Evolutionary conservation across 345 rosid species (phyloP), one percentile per base, ranked within the genome.

Genomic region (Eucalyptus rudis): DNA sequence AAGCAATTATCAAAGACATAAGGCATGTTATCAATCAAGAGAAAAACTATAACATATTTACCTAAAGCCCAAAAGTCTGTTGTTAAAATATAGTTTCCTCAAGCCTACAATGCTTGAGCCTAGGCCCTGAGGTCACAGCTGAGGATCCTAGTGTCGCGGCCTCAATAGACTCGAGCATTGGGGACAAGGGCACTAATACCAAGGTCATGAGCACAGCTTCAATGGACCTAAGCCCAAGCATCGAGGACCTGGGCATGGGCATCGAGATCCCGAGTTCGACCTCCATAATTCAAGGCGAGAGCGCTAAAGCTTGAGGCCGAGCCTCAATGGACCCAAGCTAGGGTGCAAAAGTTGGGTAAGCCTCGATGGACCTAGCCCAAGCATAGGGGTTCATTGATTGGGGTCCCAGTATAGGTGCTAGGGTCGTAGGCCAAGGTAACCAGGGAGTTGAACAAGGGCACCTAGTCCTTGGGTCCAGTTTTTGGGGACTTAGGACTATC

Each of bases 61-160:
- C 68, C 33, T 29, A 7, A 29, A 62, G 68, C 68, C 68, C 68
- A 13, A 1, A 14, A 62, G 17, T 51, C 4, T 51, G 0, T 62
- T 0, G 68, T 62, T 13, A 62, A 27, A 62, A 25, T 58, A 58
- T 58, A 58, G n/a, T 58, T 58, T 58, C 14, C 29, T 58, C 64
- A 2, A 58, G n/a, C 64, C n/a, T 25, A 58, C 3, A 10, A 0
- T 4, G 7, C n/a, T 1, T 0, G n/a, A 58, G 64, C 64, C 29
- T 1, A 58, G 13, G n/a, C 6, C 64, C 3, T 58, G 14, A 58
- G 64, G 64, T 5, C 29, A 27, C 11, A 58, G 64, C 2, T 58
- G 13, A 25, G 64, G n/a, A 58, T 25, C 64, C 64, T 2, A 25
- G n/a, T 25, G 64, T 27, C 64, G 7, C 0, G 3, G 29, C 64